Conservation (phyloP, 2,329 filamentous ascomycete genomes). For the Cordyceps javanica region DNA sequence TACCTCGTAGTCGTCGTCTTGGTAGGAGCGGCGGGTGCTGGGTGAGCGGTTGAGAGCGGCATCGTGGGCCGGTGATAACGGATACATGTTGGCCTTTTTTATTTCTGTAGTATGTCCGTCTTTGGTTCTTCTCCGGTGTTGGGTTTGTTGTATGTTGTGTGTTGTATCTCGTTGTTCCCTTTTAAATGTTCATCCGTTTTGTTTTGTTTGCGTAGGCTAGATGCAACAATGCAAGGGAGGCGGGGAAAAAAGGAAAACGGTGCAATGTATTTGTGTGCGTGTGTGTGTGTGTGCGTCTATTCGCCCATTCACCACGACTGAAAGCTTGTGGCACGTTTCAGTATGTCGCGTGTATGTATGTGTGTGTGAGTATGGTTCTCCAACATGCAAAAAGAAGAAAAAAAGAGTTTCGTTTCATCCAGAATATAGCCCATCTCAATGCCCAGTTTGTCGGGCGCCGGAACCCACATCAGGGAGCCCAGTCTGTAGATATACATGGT, state of each 20-base stretch:
- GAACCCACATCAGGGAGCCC: neutral
- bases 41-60: conserved; percentile 32
- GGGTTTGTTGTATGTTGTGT: neutral
- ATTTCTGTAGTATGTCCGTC: neutral
- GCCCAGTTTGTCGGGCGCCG: neutral
- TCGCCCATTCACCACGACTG: neutral
- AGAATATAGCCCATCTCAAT: neutral
- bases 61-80: conserved; percentile 33
- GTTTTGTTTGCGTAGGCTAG: neutral
- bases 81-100: conserved; percentile 27
- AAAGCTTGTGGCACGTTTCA: too few relatives aligned
- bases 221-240: neutral
- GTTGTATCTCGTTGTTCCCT: neutral
- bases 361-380: neutral
- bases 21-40: conserved; percentile 21
- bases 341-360: neutral
- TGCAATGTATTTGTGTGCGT: too few relatives aligned
- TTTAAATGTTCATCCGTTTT: neutral
- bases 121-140: too few relatives aligned
- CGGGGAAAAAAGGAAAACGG: neutral
- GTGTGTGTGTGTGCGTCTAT: too few relatives aligned
- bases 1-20: conserved; percentile 29
- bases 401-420: neutral
- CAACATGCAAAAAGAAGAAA: neutral
- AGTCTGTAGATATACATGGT: neutral